Percentiles rank a stretch among this genome's conserved stretches.
phyloP scores from a whole-genome alignment of 352 stramenopile species.

The Thalassiosira hispida region DNA sequence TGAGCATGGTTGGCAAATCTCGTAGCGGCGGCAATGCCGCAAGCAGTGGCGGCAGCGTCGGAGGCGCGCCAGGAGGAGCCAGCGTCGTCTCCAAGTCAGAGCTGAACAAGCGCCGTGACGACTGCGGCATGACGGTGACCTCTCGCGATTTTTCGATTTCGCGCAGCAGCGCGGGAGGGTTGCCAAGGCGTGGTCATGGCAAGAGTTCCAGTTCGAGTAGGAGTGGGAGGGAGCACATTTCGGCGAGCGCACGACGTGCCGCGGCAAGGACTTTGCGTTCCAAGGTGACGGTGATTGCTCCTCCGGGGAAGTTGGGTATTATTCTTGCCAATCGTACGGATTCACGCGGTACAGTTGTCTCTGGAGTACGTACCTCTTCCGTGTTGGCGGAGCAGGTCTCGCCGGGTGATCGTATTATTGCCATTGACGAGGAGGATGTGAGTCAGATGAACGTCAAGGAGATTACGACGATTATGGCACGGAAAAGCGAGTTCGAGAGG shows the following conservation, averaged over 20 bases:
- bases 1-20: slow-evolving; percentile 80
- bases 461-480: slow-evolving; percentile 84
- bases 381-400: slow-evolving; percentile 75
- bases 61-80: background rate
- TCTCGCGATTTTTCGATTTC: slow-evolving; percentile 45
- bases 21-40: slow-evolving; percentile 35
- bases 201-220: background rate
- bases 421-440: slow-evolving; percentile 85
- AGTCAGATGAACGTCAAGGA: slow-evolving; percentile 82
- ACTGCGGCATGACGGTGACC: slow-evolving; percentile 57
- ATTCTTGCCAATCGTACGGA: slow-evolving; percentile 83
- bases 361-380: slow-evolving; percentile 72
- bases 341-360: slow-evolving; percentile 80
- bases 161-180: slow-evolving; percentile 5
- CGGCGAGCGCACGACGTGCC: slow-evolving; percentile 25
- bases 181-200: slow-evolving; percentile 22
- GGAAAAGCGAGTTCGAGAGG: slow-evolving; percentile 81
- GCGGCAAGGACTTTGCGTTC: slow-evolving; percentile 39
- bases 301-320: slow-evolving; percentile 83
- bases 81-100: slow-evolving; percentile 25
- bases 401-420: slow-evolving; percentile 80
- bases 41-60: slow-evolving; percentile 1
- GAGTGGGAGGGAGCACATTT: slow-evolving; percentile 25
- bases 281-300: slow-evolving; percentile 71
- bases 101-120: slow-evolving; percentile 48